A percentile compares a stretch with the other conserved stretches of the same genome.
These are phyloP conservation scores for Penicillium sp. DNA, from an alignment of 2,329 filamentous ascomycete genomes.

Conservation along the genomic window DNA sequence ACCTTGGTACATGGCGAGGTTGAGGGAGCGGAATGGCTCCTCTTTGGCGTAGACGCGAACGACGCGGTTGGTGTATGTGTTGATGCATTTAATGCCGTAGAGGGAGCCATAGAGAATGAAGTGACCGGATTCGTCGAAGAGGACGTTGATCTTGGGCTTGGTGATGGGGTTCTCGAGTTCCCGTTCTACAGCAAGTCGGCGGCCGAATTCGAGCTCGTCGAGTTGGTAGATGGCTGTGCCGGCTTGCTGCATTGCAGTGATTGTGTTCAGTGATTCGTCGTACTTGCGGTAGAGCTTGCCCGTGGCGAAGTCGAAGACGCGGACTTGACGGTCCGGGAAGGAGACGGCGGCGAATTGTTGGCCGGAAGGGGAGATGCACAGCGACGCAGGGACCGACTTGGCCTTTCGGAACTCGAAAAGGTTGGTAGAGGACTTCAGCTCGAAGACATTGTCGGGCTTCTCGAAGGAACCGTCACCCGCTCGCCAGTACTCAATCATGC, in stretches of 20 bases:
- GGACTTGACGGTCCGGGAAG: slow-evolving; percentile 83
- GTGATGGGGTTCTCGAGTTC: slow-evolving; percentile 74
- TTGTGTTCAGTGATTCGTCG: slow-evolving; percentile 81
- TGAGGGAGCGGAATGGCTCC: slow-evolving; percentile 74
- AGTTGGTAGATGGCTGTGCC: slow-evolving; percentile 71
- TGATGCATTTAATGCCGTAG: slow-evolving; percentile 85
- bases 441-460: slow-evolving; percentile 84
- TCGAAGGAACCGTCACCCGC: slow-evolving; percentile 66
- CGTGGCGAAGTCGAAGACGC: slow-evolving; percentile 83
- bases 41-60: slow-evolving; percentile 85
- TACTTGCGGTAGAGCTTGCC: slow-evolving; percentile 86
- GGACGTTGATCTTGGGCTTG: slow-evolving; percentile 66
- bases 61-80: slow-evolving; percentile 86
- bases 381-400: slow-evolving; percentile 71
- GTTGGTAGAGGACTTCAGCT: slow-evolving; percentile 86
- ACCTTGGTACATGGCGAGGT: slow-evolving; percentile 83
- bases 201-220: slow-evolving; percentile 84
- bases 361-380: slow-evolving; percentile 81
- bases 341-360: slow-evolving; percentile 81
- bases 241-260: slow-evolving; percentile 93
- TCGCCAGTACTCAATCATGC: slow-evolving; percentile 96
- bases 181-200: slow-evolving; percentile 73
- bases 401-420: slow-evolving; percentile 95
- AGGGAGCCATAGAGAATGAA: slow-evolving; percentile 93
- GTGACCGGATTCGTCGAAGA: slow-evolving; percentile 91